Base-by-base conservation (phyloP, 1,284 basidiomycete genomes). In the Moniliella sp. region DNA sequence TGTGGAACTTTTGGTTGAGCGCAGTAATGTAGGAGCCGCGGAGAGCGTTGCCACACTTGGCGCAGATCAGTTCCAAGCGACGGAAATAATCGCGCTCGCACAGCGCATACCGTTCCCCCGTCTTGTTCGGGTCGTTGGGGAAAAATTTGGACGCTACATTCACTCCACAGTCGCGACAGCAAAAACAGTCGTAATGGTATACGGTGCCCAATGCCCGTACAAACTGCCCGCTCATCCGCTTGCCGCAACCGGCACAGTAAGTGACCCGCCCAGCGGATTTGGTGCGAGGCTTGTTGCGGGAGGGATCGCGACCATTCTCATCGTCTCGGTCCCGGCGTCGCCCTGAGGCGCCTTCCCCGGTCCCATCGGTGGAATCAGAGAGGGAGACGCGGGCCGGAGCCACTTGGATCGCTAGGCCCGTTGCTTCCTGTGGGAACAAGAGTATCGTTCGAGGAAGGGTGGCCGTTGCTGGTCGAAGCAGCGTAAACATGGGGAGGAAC, bases 111-210 rank as follows among this genome's bases (percentile, higher is more conserved):
- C n/a, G n/a, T n/a, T n/a, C 91, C 64, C 91, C 84, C 35, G 18
- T 16, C 4, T 16, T 29, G 23, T 58, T 54, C 17, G 50, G 51
- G 17, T 21, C n/a, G 33, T 28, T 26, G 5, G 91, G 88, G 64
- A 99, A 99, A 68, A 99, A 99, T 64, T 97, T 99, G 48, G 79
- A 78, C 13, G 88, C 88, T 27, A 99, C 88, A 32, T 93, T 79
- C 53, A 78, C 77, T 48, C 81, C 76, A 60, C 88, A 97, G 62
- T 99, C 91, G 31, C 23, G 31, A 69, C 88, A 97, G 50, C 81
- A 79, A 70, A 97, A 97, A 66, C 88, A 97, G 47, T 83, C 78
- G 18, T 94, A 64, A 62, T 97, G 88, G 60, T 78, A 97, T 21
- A 94, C 83, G 5, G 82, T 78, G 33, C 81, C 78, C 34, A 99